A percentile compares a stretch with the other conserved stretches of the same genome.
These are phyloP conservation scores for Chlamydomonas schloesseri DNA, from an alignment of 139 green algal genomes.

Conservation along the genomic window DNA sequence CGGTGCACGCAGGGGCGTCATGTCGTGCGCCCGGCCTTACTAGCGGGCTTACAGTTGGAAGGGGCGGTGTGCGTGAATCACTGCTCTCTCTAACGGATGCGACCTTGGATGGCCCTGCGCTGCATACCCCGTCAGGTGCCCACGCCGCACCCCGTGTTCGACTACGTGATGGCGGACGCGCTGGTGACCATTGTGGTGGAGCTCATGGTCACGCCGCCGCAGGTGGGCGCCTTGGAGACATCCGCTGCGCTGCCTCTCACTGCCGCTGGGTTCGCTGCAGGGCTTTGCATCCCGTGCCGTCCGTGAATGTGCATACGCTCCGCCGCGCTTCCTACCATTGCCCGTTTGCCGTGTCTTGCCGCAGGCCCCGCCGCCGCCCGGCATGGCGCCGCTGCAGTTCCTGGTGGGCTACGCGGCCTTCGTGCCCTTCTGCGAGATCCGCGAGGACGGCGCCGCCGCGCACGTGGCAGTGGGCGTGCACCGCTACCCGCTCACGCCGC, in stretches of 20 bases:
- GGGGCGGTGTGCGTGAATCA: too few relatives aligned
- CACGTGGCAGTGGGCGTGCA: constrained; percentile 60
- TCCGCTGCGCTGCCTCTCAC: too few relatives aligned
- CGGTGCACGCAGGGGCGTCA: background rate
- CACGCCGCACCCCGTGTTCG: constrained; percentile 54
- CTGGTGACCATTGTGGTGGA: constrained; percentile 70
- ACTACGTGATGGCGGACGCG: constrained; percentile 69
- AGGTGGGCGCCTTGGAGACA: constrained; percentile 24
- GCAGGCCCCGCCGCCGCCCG: constrained; percentile 27
- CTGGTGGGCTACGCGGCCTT: constrained; percentile 59
- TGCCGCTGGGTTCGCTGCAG: too few relatives aligned
- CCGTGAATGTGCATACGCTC: too few relatives aligned
- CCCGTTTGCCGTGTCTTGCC: too few relatives aligned
- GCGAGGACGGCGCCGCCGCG: constrained; percentile 39
- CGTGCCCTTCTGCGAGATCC: constrained; percentile 58
- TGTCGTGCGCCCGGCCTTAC: background rate
- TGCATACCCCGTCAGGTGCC: background rate
- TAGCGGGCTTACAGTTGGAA: constrained; percentile 1
- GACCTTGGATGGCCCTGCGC: too few relatives aligned
- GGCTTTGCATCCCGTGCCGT: too few relatives aligned
- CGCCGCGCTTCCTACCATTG: too few relatives aligned
- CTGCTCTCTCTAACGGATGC: too few relatives aligned
- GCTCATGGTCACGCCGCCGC: constrained; percentile 60
- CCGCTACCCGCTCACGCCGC: constrained; percentile 48
- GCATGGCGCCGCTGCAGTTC: constrained; percentile 25